phyloP scores from a whole-genome alignment of 345 rosid genomes.

The Excoecaria cochinchinensis region DNA sequence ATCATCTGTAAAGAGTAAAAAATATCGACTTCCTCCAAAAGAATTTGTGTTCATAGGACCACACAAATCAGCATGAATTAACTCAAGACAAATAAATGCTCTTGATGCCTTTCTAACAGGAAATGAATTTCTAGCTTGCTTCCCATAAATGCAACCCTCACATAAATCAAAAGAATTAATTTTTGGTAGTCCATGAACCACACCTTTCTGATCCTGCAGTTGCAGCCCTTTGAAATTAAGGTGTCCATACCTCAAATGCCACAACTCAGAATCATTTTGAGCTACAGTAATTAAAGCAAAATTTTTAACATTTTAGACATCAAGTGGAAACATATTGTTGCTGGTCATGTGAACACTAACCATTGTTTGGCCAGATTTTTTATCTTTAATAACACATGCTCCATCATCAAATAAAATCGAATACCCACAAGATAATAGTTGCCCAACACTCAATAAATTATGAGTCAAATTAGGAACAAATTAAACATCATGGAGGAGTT shows the following conservation, averaged over 20 bases:
- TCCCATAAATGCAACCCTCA: background rate
- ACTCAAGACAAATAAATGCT: background rate
- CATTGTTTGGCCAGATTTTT: background rate
- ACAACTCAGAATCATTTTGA: background rate
- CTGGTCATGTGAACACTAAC: background rate
- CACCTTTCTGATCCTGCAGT: no score
- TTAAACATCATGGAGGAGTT: background rate
- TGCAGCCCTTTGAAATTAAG: no score
- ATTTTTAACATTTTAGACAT: background rate
- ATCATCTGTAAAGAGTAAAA: no score
- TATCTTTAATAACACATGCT: background rate
- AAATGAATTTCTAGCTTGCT: no score
- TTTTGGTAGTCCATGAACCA: background rate
- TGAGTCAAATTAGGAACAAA: background rate
- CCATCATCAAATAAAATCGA: background rate
- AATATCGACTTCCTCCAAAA: no score
- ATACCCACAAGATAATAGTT: background rate
- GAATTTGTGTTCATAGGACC: no score
- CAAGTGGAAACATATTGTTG: constrained; percentile 8
- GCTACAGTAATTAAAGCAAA: background rate
- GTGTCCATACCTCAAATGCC: constrained; percentile 12
- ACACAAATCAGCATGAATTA: background rate
- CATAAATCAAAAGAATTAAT: background rate
- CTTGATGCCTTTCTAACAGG: background rate
- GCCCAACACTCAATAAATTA: constrained; percentile 3